A percentile compares a stretch with the other conserved stretches of the same genome.
phyloP scores from a whole-genome alignment of 805 yeast species.

The Candida sakaeoensis region DNA sequence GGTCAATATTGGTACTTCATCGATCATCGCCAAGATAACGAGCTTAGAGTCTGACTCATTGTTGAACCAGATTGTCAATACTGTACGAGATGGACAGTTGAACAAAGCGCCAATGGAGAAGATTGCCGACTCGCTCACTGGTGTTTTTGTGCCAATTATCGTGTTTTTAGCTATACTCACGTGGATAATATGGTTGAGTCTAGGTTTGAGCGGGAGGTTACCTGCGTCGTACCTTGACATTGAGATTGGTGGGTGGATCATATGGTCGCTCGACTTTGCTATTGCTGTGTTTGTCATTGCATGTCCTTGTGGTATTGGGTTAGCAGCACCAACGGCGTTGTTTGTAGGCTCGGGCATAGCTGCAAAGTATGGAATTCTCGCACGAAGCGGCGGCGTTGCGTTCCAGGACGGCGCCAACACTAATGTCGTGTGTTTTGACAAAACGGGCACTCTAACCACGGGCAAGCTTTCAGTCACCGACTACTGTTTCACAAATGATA shows the following conservation, averaged over 20 bases:
- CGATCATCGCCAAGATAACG: constrained; percentile 52
- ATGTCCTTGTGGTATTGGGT: constrained; percentile 82
- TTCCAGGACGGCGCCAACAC: constrained; percentile 71
- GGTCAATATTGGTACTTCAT: constrained; percentile 53
- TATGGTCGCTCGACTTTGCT: constrained; percentile 76
- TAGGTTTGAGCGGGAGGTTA: constrained; percentile 52
- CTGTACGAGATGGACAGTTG: constrained; percentile 72
- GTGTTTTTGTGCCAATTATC: constrained; percentile 70
- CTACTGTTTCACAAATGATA: constrained; percentile 25
- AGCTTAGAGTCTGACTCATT: constrained; percentile 63
- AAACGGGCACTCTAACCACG: constrained; percentile 74
- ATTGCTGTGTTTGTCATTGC: constrained; percentile 80
- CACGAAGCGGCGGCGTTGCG: constrained; percentile 79
- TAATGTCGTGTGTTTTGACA: constrained; percentile 68
- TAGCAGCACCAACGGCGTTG: constrained; percentile 82
- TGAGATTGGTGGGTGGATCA: constrained; percentile 69
- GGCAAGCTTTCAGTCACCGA: constrained; percentile 60
- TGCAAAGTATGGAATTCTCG: constrained; percentile 71
- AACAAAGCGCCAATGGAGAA: constrained; percentile 71
- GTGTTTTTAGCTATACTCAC: constrained; percentile 56
- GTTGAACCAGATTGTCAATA: constrained; percentile 63
- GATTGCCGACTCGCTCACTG: constrained; percentile 63
- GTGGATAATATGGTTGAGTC: constrained; percentile 65
- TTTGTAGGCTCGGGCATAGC: constrained; percentile 79
- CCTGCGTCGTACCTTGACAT: constrained; percentile 57